phyloP scores from a whole-genome alignment of 331 rosid species.

The Telfairia occidentalis region DNA sequence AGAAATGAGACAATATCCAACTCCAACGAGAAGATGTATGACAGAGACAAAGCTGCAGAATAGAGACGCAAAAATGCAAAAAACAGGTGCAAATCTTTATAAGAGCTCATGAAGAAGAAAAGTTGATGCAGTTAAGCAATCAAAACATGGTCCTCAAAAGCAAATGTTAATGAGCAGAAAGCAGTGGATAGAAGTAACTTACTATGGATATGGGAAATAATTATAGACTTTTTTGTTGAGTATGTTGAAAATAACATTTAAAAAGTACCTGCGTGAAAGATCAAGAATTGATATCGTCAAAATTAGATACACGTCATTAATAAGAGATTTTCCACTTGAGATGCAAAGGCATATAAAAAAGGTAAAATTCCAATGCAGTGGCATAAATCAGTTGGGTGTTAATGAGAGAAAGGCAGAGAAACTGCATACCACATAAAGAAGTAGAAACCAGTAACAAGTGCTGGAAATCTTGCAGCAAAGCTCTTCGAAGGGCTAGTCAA shows the following conservation, averaged over 20 bases:
- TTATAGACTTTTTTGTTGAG: conserved; percentile 93
- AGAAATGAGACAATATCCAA: conserved; percentile 62
- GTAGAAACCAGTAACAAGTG: conserved; percentile 67
- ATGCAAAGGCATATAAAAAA: too few relatives aligned
- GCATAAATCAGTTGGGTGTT: background rate
- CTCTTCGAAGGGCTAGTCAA: conserved; percentile 35
- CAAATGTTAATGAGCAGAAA: background rate
- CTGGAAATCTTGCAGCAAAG: conserved; percentile 53
- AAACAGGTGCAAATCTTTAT: background rate
- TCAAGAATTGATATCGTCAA: background rate
- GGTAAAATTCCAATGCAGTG: background rate
- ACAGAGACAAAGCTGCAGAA: conserved; percentile 82
- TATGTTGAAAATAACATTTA: conserved; percentile 88
- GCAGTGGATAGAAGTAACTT: conserved; percentile 21
- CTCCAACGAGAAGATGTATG: conserved; percentile 85
- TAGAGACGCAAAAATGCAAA: background rate
- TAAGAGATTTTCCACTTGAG: too few relatives aligned
- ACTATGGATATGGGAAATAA: conserved; percentile 94
- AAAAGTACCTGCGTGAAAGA: conserved; percentile 55
- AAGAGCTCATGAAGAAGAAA: background rate
- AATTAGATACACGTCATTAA: background rate
- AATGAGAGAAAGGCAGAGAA: background rate
- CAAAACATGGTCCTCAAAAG: background rate
- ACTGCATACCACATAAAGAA: conserved; percentile 72
- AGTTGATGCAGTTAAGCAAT: background rate